Percentiles rank a stretch among this genome's conserved stretches.
Evolutionary conservation across 2,329 filamentous ascomycete genomes (phyloP).

Genomic region (Aspergillus aculeatus): DNA sequence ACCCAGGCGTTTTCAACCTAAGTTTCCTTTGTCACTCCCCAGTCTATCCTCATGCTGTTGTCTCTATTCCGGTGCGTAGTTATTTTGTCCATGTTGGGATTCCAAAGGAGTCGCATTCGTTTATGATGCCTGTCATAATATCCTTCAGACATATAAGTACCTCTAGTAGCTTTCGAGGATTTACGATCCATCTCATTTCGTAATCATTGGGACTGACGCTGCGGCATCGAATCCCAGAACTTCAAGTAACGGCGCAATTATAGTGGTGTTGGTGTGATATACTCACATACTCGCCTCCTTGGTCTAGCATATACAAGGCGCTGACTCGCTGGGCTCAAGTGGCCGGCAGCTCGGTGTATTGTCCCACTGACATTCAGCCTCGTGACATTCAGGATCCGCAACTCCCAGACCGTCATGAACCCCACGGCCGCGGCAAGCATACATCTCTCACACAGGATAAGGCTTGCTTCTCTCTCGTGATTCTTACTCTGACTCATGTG

Average conservation of each 20-base stretch:
- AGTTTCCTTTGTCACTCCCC: constrained; percentile 13
- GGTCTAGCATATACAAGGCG: too few species aligned
- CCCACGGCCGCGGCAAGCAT: neutral
- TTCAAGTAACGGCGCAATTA: too few species aligned
- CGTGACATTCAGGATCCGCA: neutral
- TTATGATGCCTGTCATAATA: neutral
- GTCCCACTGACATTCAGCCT: neutral
- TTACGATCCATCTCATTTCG: neutral
- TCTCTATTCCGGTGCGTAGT: constrained; percentile 4
- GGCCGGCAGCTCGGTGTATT: too few species aligned
- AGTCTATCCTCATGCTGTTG: constrained; percentile 3
- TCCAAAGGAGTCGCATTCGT: neutral
- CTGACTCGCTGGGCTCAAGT: too few species aligned
- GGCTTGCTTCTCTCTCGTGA: neutral
- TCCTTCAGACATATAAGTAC: neutral
- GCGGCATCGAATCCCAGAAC: too few species aligned
- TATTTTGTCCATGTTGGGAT: neutral
- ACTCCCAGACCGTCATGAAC: neutral
- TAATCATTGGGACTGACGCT: neutral
- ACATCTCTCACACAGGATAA: neutral
- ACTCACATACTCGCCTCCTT: too few species aligned
- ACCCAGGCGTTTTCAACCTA: constrained; percentile 31
- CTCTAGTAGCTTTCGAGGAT: neutral
- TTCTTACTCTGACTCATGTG: neutral
- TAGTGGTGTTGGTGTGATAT: too few species aligned